Percentiles rank a stretch among this genome's conserved stretches.
phyloP scores from a whole-genome alignment of 2,329 filamentous ascomycete species.

The Byssoonygena ceratinophila region DNA sequence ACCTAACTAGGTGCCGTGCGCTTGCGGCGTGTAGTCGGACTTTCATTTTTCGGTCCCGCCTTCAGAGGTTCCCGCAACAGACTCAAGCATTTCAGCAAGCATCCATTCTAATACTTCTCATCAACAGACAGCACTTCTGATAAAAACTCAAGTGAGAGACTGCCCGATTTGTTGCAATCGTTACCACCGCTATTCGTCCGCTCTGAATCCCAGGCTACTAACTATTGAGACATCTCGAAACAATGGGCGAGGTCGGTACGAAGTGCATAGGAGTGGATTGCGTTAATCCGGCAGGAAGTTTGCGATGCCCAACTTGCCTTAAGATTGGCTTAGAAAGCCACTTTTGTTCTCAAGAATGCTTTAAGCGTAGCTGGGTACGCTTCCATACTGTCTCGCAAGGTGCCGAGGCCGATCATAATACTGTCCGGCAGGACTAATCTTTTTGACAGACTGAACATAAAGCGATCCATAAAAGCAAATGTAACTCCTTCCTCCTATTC shows the following conservation, averaged over 20 bases:
- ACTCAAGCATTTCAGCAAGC: too few relatives aligned
- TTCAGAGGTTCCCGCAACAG: neutral
- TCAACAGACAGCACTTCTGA: too few relatives aligned
- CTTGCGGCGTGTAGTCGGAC: neutral
- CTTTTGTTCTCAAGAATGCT: slow-evolving; percentile 98
- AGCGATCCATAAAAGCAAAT: slow-evolving; percentile 67
- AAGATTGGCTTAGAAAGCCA: slow-evolving; percentile 84
- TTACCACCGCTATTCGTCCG: too few relatives aligned
- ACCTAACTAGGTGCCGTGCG: too few relatives aligned
- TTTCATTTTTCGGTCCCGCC: neutral
- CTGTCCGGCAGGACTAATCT: slow-evolving; percentile 1
- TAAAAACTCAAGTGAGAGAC: too few relatives aligned
- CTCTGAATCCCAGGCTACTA: neutral
- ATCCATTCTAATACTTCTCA: too few relatives aligned
- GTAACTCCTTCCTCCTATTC: slow-evolving; percentile 34
- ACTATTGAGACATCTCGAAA: neutral
- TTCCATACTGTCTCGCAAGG: slow-evolving; percentile 23
- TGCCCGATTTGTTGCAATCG: too few relatives aligned
- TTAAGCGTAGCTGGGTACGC: slow-evolving; percentile 93
- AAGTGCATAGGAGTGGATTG: slow-evolving; percentile 73
- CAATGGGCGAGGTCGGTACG: slow-evolving; percentile 2
- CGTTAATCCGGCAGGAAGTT: slow-evolving; percentile 67
- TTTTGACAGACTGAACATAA: slow-evolving; percentile 65
- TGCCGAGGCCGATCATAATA: slow-evolving; percentile 16
- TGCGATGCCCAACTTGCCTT: slow-evolving; percentile 92